Evolutionary conservation across 192 early-diverging fungal species (phyloP).

Genomic region (Chytriomyces sp.): DNA sequence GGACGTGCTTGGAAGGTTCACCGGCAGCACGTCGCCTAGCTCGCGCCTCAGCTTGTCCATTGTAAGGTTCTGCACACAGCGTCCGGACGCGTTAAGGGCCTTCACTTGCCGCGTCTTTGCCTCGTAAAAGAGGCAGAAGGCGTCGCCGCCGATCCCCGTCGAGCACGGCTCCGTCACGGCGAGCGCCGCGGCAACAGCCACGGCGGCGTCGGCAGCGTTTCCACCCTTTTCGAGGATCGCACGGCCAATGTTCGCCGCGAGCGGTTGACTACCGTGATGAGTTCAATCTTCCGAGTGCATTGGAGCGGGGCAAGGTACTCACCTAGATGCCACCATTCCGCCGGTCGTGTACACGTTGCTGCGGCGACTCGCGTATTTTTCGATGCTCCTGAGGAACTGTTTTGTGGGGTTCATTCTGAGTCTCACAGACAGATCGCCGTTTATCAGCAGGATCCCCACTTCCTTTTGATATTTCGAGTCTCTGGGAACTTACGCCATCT

Average conservation of each 20-base stretch:
- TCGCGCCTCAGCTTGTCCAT: conserved; percentile 48
- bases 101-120: conserved; percentile 55
- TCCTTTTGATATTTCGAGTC: too few relatives aligned
- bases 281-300: too few relatives aligned
- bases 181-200: conserved; percentile 65
- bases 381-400: too few relatives aligned
- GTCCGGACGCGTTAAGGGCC: conserved; percentile 51
- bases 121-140: conserved; percentile 77
- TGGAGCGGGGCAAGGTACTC: too few relatives aligned
- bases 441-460: too few relatives aligned
- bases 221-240: conserved; percentile 66
- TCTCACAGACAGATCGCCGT: background rate
- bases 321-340: conserved; percentile 63
- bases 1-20: conserved; percentile 37
- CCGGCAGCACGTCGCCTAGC: conserved; percentile 37
- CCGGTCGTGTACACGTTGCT: conserved; percentile 56
- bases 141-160: conserved; percentile 80
- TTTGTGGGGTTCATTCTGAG: too few relatives aligned
- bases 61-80: conserved; percentile 58
- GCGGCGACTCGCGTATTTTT: conserved; percentile 12
- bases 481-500: too few relatives aligned
- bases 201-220: conserved; percentile 72
- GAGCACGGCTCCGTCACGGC: conserved; percentile 71
- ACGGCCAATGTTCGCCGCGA: conserved; percentile 70
- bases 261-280: conserved; percentile 65